These are phyloP conservation scores for Fistulifera pelliculosa DNA, from an alignment of 108 stramenopile species.

Conservation along the genomic window DNA sequence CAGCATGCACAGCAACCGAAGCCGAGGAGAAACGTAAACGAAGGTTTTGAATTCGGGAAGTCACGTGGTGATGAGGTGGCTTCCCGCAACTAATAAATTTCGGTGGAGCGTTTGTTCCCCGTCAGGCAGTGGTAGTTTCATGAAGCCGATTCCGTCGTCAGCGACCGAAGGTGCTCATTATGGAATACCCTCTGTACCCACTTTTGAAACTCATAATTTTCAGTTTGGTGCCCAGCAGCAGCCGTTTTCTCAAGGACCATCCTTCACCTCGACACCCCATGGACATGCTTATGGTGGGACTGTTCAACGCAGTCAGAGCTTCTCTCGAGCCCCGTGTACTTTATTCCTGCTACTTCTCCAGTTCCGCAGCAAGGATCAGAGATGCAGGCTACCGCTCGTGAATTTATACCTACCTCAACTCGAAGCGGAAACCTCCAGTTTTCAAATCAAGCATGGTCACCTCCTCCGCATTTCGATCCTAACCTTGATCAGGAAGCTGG, in stretches of 20 bases:
- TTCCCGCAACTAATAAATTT: conserved; percentile 23
- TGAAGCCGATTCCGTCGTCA: conserved; percentile 6
- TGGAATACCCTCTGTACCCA: neutral
- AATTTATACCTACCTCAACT: conserved; percentile 12
- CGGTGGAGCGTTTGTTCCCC: conserved; percentile 44
- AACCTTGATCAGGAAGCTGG: neutral
- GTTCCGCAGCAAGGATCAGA: conserved; percentile 2
- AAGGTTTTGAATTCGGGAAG: conserved; percentile 14
- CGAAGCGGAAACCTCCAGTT: neutral
- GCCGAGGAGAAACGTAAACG: conserved; percentile 15
- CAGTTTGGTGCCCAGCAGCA: neutral
- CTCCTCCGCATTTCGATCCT: too few relatives aligned
- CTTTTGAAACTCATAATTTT: neutral
- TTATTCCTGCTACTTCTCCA: conserved; percentile 3
- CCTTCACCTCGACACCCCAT: neutral
- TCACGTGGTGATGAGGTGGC: neutral
- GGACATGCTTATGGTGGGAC: neutral
- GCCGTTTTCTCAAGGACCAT: neutral
- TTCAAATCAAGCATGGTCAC: neutral
- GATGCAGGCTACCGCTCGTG: conserved; percentile 11
- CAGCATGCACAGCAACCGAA: conserved; percentile 31
- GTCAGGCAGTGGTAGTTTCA: conserved; percentile 12
- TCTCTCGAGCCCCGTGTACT: neutral
- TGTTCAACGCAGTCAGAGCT: neutral
- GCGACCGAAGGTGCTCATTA: neutral